These are phyloP conservation scores for Dioscorea zingiberensis DNA, from an alignment of 106 monocot genomes.

Conservation along the genomic window DNA sequence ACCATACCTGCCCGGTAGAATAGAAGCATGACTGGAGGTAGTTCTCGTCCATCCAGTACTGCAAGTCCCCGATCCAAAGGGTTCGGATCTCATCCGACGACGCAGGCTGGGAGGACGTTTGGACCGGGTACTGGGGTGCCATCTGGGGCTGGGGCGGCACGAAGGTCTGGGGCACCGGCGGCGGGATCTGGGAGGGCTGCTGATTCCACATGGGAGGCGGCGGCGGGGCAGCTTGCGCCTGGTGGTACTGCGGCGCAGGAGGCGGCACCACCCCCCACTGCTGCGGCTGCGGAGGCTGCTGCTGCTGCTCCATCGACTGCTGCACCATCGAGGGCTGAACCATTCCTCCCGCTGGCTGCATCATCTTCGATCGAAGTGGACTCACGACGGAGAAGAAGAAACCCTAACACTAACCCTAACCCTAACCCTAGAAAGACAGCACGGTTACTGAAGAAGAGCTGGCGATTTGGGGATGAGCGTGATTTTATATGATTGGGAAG, in stretches of 20 bases:
- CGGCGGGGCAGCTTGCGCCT: conserved; percentile 9
- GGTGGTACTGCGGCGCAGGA: conserved; percentile 25
- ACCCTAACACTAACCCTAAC: conserved; percentile 14
- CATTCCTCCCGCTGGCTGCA: conserved; percentile 56
- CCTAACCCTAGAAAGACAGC: not conserved
- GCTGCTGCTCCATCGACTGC: conserved; percentile 30
- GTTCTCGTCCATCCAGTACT: conserved; percentile 93
- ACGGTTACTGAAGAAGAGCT: not conserved
- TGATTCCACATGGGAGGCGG: conserved; percentile 22
- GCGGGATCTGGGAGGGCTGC: conserved; percentile 24
- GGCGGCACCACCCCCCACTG: conserved; percentile 23
- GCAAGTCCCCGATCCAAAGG: conserved; percentile 89
- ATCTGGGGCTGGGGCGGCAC: conserved; percentile 21
- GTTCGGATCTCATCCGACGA: conserved; percentile 59
- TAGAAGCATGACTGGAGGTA: conserved; percentile 56
- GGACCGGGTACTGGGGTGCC: conserved; percentile 6
- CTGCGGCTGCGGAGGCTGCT: conserved; percentile 10
- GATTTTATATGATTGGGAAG: no score
- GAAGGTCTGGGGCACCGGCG: conserved; percentile 20
- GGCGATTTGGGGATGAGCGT: no score
- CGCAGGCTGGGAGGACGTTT: conserved; percentile 3
- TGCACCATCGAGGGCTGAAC: conserved; percentile 36
- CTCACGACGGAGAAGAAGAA: not conserved
- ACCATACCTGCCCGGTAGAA: conserved; percentile 53
- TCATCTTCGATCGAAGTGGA: conserved; percentile 24